Conservation (phyloP, 495 filamentous ascomycete species). For the Trichocladium uniseriatum region DNA sequence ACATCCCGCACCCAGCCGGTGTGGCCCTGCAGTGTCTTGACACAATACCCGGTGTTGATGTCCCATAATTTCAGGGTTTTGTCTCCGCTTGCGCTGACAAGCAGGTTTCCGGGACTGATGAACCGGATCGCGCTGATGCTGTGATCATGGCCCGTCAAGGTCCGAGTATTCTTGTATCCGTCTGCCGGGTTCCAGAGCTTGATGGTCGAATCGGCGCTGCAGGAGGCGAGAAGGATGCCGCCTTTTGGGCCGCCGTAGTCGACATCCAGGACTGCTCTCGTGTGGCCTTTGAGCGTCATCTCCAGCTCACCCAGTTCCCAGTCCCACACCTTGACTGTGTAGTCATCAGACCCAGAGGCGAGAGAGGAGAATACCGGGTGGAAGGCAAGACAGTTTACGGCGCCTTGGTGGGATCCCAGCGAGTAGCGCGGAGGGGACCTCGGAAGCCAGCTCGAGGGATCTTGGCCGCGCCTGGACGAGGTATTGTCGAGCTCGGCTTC, state of each 20-base stretch:
- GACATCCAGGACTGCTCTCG: conserved; percentile 75
- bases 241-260: conserved; percentile 85
- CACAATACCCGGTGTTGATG: conserved; percentile 80
- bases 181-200: conserved; percentile 93
- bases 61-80: conserved; percentile 87
- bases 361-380: conserved; percentile 87
- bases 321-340: conserved; percentile 91
- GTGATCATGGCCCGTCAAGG: conserved; percentile 87
- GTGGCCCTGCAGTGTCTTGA: conserved; percentile 72
- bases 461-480: conserved; percentile 59
- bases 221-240: conserved; percentile 77
- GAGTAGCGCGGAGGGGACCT: conserved; percentile 67
- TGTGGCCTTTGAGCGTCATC: conserved; percentile 85
- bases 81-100: conserved; percentile 74
- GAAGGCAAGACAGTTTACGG: conserved; percentile 87
- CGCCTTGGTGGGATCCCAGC: conserved; percentile 71
- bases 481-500: conserved; percentile 77
- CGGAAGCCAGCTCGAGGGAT: conserved; percentile 81
- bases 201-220: conserved; percentile 83
- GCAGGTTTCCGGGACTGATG: conserved; percentile 69
- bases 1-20: conserved; percentile 84
- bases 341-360: conserved; percentile 82
- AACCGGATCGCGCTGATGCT: conserved; percentile 81
- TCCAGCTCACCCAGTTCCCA: conserved; percentile 94
- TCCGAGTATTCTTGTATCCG: conserved; percentile 92